Evolutionary conservation across 1,139 yeast species (phyloP), one percentile per base, ranked within the genome.

Genomic region (Candida frijolesensis): DNA sequence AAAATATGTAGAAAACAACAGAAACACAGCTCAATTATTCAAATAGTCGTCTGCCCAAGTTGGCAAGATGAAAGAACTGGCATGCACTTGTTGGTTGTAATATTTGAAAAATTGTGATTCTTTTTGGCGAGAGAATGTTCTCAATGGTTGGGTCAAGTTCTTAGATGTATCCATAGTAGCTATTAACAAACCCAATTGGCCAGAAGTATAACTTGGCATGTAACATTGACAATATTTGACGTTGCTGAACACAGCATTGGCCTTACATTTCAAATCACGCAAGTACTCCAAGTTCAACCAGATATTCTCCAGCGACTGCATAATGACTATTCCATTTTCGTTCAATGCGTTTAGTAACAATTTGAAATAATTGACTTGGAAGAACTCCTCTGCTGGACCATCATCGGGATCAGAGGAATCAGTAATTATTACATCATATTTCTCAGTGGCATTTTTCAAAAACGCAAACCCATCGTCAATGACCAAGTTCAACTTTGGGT

Each of bases 391-490:
- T 2, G 99, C 99, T 9, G 99, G 99, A 1, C 99, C 99, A 62
- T 94, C 98, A 63, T 94, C 98, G 2, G 98, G 98, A 67, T 94
- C 99, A 10, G 96, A 88, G 9, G 97, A 89, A 68, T 94, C 99
- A 35, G 97, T 91, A 60, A 94, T 91, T 58, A 94, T 91, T 45
- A 92, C 87, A 67, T 94, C 98, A 65, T 78, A 92, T 59, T 80
- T 78, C 27, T 64, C 66, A 1, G 51, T 52, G 18, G 61, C 72
- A 65, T 48, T 66, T 53, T 81, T 78, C 60, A 92, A 76, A 66
- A 76, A 92, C 71, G 89, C 79, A 73, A 94, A 91, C 9, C 99
- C 99, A 71, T 92, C 99, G 53, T 88, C 89, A 55, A 94, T 80
- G 58, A 84, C 79, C 29, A 91, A 84, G 47, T 82, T 79, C 44